Evolutionary conservation across 306 rosid species (phyloP).

Genomic region (Mimosa bimucronata): DNA sequence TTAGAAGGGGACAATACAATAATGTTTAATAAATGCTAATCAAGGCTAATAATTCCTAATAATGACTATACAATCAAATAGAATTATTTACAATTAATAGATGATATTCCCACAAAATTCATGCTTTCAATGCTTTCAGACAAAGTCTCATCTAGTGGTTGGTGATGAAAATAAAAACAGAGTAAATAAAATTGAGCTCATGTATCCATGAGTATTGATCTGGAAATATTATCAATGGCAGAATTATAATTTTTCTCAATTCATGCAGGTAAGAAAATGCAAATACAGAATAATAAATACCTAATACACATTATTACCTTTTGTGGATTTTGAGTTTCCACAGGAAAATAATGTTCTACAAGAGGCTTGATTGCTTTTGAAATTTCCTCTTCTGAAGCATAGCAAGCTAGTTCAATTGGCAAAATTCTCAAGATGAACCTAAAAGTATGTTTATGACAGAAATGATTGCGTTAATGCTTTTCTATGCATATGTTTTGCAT

Average conservation of each 20-base stretch:
- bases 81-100: too few species aligned
- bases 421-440: constrained; percentile 93
- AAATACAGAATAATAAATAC: constrained; percentile 7
- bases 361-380: constrained; percentile 77
- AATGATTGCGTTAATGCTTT: constrained; percentile 30
- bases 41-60: too few species aligned
- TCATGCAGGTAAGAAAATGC: constrained; percentile 19
- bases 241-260: constrained; percentile 14
- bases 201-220: constrained; percentile 3
- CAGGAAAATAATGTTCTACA: constrained; percentile 73
- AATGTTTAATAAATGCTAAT: too few species aligned
- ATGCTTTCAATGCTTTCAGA: background rate
- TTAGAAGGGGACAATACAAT: too few species aligned
- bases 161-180: constrained; percentile 12
- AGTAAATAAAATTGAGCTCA: background rate
- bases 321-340: constrained; percentile 62
- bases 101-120: too few species aligned
- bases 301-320: constrained; percentile 56
- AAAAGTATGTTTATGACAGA: constrained; percentile 26
- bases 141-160: background rate
- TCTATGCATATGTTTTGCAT: constrained; percentile 13
- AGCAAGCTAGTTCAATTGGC: constrained; percentile 90
- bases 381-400: constrained; percentile 96
- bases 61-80: too few species aligned
- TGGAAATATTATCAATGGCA: background rate